A percentile compares a stretch with the other conserved stretches of the same genome.
phyloP scores from a whole-genome alignment of 2,329 filamentous ascomycete genomes.

The Penicillium hesseltinei region DNA sequence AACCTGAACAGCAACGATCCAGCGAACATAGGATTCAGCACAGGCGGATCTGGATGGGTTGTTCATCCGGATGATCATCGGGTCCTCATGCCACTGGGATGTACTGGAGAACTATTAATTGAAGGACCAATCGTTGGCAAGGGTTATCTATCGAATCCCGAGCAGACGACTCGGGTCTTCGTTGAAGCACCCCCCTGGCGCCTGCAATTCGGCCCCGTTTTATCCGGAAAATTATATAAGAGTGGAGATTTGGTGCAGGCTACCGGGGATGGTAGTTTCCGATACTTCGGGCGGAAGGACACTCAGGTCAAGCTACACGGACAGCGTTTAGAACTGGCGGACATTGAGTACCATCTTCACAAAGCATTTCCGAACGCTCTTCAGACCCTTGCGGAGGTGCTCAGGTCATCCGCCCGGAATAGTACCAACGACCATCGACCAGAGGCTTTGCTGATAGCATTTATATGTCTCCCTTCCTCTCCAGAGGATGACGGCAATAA shows the following conservation, averaged over 20 bases:
- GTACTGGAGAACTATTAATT: slow-evolving; percentile 2
- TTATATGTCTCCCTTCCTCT: not conserved
- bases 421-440: not conserved
- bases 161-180: not conserved
- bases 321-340: not conserved
- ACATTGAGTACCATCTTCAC: not conserved
- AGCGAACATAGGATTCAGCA: slow-evolving; percentile 1
- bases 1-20: not conserved
- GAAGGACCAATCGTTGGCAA: not conserved
- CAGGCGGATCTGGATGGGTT: slow-evolving; percentile 4
- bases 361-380: not conserved
- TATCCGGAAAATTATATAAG: not conserved
- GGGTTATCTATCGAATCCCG: not conserved
- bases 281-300: not conserved
- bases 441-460: not conserved
- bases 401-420: not conserved
- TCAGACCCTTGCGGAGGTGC: not conserved
- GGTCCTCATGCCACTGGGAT: slow-evolving; percentile 3
- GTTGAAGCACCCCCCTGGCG: slow-evolving; percentile 1
- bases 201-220: not conserved
- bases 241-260: not conserved
- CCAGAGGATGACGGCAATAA: not conserved
- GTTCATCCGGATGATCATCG: slow-evolving; percentile 1
- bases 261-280: not conserved
- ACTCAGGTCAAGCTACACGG: slow-evolving; percentile 1